Base-by-base conservation (phyloP, 805 yeast species). In the Wickerhamomyces mucosus region DNA sequence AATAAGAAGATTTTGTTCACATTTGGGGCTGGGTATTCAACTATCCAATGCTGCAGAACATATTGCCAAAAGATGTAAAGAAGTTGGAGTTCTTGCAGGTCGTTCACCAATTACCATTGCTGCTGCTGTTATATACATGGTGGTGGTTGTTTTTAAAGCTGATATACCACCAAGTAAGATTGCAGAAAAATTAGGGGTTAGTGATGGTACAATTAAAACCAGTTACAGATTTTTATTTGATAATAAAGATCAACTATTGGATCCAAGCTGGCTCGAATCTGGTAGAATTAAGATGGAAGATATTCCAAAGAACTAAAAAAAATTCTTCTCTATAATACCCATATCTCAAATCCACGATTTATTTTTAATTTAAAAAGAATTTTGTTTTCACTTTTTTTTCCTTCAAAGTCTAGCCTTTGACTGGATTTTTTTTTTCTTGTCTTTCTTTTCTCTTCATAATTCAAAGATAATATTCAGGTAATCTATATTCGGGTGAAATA, bases 41-140 rank as follows among this genome's bases (percentile, higher is more conserved):
- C 78, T 88, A 27, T 78, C 96, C 15, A 83, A 85, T 40, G 89
- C 94, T 8, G 95, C 97, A 3, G 96, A 89, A 56, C 72, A 79
- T 48, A 85, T 92, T 44, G 96, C 96, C 3, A 75, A 85, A 51
- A 70, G 79, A 42, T 85, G 94, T 49, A 82, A 84, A 51, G 95
- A 83, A 40, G 78, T 80, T 39, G 96, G 96, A 34, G 94, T 89
- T 23, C 67, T 92, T 49, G 96, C 95, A 13, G 97, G 98, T 47
- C 72, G 96, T 44, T 83, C 96, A 4, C 98, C 98, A 18, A 88
- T 88, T 33, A 89, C 98, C 22, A 85, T 92, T 50, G 96, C 97
- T 0, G 97, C 97, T 7, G 94, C 96, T 1, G 94, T 92, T 5
- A 89, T 92, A 29, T 92, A 89, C 59, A 78, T 92, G 82, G 83